Evolutionary conservation across 2,329 filamentous ascomycete genomes (phyloP).

Genomic region (Atkinsonella texensis): DNA sequence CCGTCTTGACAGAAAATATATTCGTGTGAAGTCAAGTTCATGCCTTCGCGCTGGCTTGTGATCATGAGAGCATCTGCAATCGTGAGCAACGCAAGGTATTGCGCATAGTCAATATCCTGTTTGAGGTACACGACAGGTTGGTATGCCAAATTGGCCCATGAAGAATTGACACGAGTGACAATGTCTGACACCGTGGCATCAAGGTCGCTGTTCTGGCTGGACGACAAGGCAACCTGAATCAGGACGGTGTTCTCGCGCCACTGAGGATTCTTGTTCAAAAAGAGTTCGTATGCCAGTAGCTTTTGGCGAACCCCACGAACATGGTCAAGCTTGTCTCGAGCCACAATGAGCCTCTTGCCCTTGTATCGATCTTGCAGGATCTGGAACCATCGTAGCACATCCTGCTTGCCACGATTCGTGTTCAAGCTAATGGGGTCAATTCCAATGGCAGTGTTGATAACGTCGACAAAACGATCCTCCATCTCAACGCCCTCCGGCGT

Average conservation of each 20-base stretch:
- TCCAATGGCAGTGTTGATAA: constrained; percentile 75
- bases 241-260: constrained; percentile 82
- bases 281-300: constrained; percentile 81
- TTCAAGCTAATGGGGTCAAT: constrained; percentile 74
- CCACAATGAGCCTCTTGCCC: constrained; percentile 83
- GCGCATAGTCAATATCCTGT: constrained; percentile 84
- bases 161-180: constrained; percentile 85
- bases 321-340: constrained; percentile 85
- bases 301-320: constrained; percentile 91
- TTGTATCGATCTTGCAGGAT: constrained; percentile 75
- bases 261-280: constrained; percentile 85
- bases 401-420: constrained; percentile 55
- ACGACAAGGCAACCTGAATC: constrained; percentile 87
- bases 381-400: constrained; percentile 67
- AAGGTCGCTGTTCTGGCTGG: constrained; percentile 76
- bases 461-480: constrained; percentile 87
- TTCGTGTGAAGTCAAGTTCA: constrained; percentile 94
- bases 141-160: constrained; percentile 80
- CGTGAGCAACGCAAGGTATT: constrained; percentile 84
- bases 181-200: constrained; percentile 87
- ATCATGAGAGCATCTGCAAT: constrained; percentile 90
- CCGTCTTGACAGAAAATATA: constrained; percentile 91
- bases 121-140: constrained; percentile 89
- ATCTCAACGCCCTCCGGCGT: constrained; percentile 79
- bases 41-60: constrained; percentile 87